Conservation (phyloP, 805 yeast species). For the Hanseniaspora thailandica region DNA sequence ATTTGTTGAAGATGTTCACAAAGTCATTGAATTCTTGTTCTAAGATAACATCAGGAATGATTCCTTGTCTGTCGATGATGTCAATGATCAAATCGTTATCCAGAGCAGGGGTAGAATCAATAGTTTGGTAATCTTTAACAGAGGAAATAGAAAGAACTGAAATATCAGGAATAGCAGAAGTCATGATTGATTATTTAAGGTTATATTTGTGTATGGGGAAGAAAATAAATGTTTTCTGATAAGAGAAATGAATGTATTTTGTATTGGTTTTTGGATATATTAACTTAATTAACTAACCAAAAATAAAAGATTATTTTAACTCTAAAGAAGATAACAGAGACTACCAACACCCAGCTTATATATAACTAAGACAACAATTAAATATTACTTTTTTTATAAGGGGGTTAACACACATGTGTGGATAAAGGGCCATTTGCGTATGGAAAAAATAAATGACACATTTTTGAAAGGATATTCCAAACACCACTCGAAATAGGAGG, state of each 20-base stretch:
- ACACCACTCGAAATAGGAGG: background rate
- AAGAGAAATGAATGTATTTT: too few species aligned
- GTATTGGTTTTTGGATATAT: background rate
- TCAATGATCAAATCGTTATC: constrained; percentile 78
- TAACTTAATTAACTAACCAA: too few species aligned
- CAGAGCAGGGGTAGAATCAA: constrained; percentile 66
- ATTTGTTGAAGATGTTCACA: constrained; percentile 68
- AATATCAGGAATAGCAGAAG: constrained; percentile 27
- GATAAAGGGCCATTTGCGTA: background rate
- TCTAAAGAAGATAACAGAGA: too few species aligned
- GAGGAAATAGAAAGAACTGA: constrained; percentile 34
- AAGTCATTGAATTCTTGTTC: constrained; percentile 83
- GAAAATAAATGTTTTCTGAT: background rate
- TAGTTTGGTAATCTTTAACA: constrained; percentile 56
- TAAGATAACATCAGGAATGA: constrained; percentile 76
- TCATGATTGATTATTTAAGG: background rate
- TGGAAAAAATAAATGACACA: background rate
- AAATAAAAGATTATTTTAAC: too few species aligned
- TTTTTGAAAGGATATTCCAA: too few species aligned
- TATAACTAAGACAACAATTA: background rate
- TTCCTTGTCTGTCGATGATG: constrained; percentile 66
- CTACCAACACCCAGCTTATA: too few species aligned
- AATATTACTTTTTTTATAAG: too few species aligned
- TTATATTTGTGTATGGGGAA: background rate
- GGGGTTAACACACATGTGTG: too few species aligned